Base-by-base conservation (phyloP, 441 rosid genomes). In the Macaranga tanarius region DNA sequence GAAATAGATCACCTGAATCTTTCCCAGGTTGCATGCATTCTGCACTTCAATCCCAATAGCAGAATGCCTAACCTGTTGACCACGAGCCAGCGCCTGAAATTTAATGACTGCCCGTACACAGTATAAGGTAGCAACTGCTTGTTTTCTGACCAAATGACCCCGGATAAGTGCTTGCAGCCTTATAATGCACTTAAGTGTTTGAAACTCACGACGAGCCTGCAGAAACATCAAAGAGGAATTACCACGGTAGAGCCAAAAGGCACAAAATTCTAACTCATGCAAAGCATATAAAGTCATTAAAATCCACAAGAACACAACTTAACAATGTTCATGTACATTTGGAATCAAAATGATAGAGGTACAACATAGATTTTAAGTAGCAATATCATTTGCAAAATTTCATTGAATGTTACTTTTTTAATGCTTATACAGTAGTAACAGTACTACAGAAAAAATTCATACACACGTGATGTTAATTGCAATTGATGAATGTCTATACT, bases 101-200 rank as follows among this genome's bases (percentile, higher is more conserved):
- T 88, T 95, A 73, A 90, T 76, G 80, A 92, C 86, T 60, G 91
- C 95, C 67, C 81, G 91, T 62, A 91, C 82, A 51, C 93, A 95
- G 42, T 86, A 82, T 65, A 95, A 79, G 26, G 95, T 86, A 67
- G 92, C 96, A 85, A 84, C 81, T 70, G 98, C 99, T 73, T 88
- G 97, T 66, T 77, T 89, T 76, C 99, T 87, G 69, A 92, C 96
- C 81, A 95, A 69, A 84, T 85, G 92, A 54, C 99, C 97, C 42
- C 97, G 94, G 12, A 90, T 84, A 68, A 93, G 87, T 74, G 98
- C 97, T 82, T 95, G 99, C 81, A 95, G 81, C 84, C 85, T 90
- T 26, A 91, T 77, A 45, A 89, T 87, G 62, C 86, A 84, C 85
- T 87, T 88, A 42, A 76, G 87, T 82, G 76, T 85, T 76, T 75